Evolutionary conservation across 2,329 filamentous ascomycete genomes (phyloP).

Genomic region (Trichocomaceae sp.): DNA sequence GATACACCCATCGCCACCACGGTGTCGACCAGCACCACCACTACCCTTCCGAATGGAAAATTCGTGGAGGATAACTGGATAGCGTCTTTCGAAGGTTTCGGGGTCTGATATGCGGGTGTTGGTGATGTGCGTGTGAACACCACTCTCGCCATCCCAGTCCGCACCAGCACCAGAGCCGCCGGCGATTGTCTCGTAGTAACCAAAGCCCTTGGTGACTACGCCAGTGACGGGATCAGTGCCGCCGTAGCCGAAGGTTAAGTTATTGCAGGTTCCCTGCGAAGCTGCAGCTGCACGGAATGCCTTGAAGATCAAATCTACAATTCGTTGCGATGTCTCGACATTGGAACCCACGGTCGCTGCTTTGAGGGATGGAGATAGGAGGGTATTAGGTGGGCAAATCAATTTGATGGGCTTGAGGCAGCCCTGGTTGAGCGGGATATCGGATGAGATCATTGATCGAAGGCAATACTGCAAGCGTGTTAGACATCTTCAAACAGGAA

Average conservation of each 20-base stretch:
- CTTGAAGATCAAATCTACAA: constrained; percentile 76
- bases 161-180: constrained; percentile 66
- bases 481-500: not conserved
- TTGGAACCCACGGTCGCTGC: constrained; percentile 80
- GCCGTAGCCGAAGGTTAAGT: constrained; percentile 76
- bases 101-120: constrained; percentile 74
- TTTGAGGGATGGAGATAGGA: constrained; percentile 67
- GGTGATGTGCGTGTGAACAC: constrained; percentile 73
- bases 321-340: constrained; percentile 68
- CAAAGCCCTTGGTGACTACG: constrained; percentile 60
- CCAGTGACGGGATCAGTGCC: constrained; percentile 55
- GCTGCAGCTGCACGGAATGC: constrained; percentile 75
- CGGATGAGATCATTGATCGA: constrained; percentile 68
- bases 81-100: constrained; percentile 68
- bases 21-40: constrained; percentile 57
- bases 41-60: constrained; percentile 58
- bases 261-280: constrained; percentile 74
- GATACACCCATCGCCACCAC: constrained; percentile 66
- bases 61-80: constrained; percentile 62
- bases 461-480: constrained; percentile 55
- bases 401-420: constrained; percentile 72
- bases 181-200: constrained; percentile 79
- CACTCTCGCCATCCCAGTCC: constrained; percentile 63
- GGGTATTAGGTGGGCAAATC: constrained; percentile 61
- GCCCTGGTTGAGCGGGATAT: constrained; percentile 81